phyloP scores from a whole-genome alignment of 2,329 filamentous ascomycete genomes.

The Macrophomina phaseolina region DNA sequence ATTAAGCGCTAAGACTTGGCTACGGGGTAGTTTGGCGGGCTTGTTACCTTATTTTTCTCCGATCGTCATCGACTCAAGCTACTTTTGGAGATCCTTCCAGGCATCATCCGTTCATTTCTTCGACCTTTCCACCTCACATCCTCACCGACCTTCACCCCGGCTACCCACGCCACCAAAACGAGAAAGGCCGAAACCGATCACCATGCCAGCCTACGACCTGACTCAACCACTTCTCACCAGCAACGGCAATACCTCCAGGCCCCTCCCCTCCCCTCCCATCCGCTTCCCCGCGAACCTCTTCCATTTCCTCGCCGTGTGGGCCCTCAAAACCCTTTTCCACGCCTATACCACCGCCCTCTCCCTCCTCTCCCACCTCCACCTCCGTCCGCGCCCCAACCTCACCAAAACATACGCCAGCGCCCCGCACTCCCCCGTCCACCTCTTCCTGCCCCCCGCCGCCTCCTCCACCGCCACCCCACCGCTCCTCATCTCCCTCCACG shows the following conservation, averaged over 20 bases:
- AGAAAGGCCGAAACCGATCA: too few species aligned
- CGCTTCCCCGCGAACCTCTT: neutral
- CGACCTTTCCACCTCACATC: neutral
- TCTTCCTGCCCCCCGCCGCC: slow-evolving; percentile 21
- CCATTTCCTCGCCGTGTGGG: slow-evolving; percentile 6
- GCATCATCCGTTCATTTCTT: neutral
- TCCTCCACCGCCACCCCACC: slow-evolving; percentile 35
- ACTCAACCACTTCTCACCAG: neutral
- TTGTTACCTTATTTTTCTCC: neutral
- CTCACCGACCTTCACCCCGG: neutral
- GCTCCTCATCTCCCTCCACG: slow-evolving; percentile 58
- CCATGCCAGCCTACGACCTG: neutral
- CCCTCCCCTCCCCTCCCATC: neutral
- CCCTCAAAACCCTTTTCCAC: slow-evolving; percentile 8
- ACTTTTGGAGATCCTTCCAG: neutral
- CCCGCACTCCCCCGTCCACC: slow-evolving; percentile 7
- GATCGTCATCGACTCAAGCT: neutral
- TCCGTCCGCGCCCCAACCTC: slow-evolving; percentile 21
- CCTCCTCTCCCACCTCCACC: slow-evolving; percentile 4
- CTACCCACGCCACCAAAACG: neutral
- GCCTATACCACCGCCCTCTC: slow-evolving; percentile 5
- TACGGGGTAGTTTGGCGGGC: neutral
- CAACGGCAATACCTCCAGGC: too few species aligned
- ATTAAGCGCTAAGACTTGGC: neutral
- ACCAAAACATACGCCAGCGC: slow-evolving; percentile 17